Conservation (phyloP, 2,329 filamentous ascomycete genomes). For the Colletotrichum aenigma region DNA sequence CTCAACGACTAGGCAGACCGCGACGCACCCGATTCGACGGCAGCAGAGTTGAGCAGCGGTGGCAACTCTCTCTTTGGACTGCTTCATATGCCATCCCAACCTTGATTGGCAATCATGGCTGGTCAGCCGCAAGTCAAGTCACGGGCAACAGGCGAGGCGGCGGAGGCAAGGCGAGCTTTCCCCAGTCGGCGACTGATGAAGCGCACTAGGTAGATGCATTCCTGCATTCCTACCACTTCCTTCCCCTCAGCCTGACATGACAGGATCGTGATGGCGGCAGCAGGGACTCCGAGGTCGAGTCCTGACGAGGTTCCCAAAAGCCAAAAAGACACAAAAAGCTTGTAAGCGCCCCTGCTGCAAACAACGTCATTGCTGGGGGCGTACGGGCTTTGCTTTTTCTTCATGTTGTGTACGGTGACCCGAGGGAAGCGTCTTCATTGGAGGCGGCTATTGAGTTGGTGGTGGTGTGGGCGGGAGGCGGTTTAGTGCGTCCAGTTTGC, state of each 20-base stretch:
- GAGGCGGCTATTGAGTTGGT: constrained; percentile 3
- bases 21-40: background rate
- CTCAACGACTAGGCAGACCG: background rate
- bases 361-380: constrained; percentile 4
- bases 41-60: background rate
- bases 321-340: background rate
- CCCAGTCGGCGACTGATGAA: background rate
- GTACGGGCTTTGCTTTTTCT: background rate
- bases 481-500: background rate
- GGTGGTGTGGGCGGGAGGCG: background rate
- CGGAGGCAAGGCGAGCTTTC: background rate
- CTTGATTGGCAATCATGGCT: background rate
- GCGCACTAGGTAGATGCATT: background rate
- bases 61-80: background rate
- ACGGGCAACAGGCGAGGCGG: background rate
- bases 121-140: background rate
- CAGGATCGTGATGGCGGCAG: background rate
- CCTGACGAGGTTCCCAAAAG: background rate
- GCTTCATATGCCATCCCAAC: background rate
- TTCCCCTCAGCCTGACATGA: background rate
- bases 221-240: background rate
- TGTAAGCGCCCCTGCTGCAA: background rate
- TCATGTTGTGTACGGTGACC: background rate
- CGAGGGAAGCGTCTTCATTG: background rate
- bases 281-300: background rate